phyloP scores from a whole-genome alignment of 148 eudicot species.

The Talinum fruticosum region DNA sequence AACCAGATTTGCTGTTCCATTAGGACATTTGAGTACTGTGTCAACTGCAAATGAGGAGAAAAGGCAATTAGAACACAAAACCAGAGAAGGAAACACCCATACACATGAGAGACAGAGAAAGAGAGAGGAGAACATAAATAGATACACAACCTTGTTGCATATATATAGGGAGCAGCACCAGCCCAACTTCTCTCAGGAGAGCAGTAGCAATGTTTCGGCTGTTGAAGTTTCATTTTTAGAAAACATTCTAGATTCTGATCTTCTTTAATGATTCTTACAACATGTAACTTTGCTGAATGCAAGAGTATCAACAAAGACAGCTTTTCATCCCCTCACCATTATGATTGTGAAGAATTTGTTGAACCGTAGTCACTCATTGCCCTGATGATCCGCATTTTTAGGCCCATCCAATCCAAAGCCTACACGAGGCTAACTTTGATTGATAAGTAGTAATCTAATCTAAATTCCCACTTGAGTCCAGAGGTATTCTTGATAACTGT shows the following conservation, averaged over 20 bases:
- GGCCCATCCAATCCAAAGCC: background rate
- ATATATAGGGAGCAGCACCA: background rate
- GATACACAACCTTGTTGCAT: slow-evolving; percentile 13
- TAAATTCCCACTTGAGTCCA: background rate
- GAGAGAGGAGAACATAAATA: background rate
- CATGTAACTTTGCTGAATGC: slow-evolving; percentile 5
- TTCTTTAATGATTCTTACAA: background rate
- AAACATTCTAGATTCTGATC: background rate
- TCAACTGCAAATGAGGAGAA: background rate
- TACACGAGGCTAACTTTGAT: background rate
- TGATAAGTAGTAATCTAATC: background rate
- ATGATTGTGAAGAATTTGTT: background rate
- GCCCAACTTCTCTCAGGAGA: background rate
- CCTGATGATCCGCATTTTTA: background rate
- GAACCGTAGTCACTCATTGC: slow-evolving; percentile 2
- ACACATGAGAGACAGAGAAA: background rate
- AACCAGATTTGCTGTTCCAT: background rate
- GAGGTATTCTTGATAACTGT: background rate
- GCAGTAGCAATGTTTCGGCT: background rate
- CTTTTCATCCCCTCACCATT: background rate
- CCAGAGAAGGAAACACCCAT: background rate
- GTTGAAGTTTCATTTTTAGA: background rate
- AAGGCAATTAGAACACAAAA: slow-evolving; percentile 6
- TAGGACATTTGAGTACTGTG: background rate
- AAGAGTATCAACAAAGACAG: background rate